Evolutionary conservation across 495 filamentous ascomycete species (phyloP), one percentile per base, ranked within the genome.

Genomic region (Xylaria cubensis): DNA sequence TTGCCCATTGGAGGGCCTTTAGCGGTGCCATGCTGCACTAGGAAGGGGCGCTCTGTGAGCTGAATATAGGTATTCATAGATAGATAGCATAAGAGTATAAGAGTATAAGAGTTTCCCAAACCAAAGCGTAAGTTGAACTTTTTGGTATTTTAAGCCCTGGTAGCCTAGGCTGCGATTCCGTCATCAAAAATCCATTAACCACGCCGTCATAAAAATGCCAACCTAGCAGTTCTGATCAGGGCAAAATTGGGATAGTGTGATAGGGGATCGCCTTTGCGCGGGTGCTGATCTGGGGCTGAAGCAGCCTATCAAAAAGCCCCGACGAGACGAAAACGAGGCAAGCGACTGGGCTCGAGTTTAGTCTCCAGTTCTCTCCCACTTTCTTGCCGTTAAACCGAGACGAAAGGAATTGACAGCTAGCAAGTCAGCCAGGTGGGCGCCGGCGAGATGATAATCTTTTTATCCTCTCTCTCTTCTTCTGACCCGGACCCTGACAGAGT

Each of bases 21-120:
- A 67, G 72, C 24, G 64, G 67, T n/a, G 67, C 56, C 78, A 80
- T 78, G 61, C 59, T 77, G 59, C 50, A 71, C 41, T 17, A 8
- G 56, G 59, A 48, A 67, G 19, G 59, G 59, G 63, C 46, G 72
- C 70, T 74, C 69, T 67, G n/a, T 51, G 72, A 74, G 70, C 64
- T 66, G 29, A 42, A 48, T 26, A 26, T 24, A 41, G 21, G 50
- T 13, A 29, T 8, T 55, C 13, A 13, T 67, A 51, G 64, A n/a
- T 19, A 51, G 44, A 13, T 67, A 51, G 64, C 36, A 64, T n/a
- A 26, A 44, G 24, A 21, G 42, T 65, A 50, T 29, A 29, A 2
- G 26, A 29, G 64, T n/a, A 64, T n/a, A 26, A 44, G 24, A 21
- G 42, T 65, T 65, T 65, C 2, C 24, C 46, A 4, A 32, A 53